Conservation (phyloP, 2,329 filamentous ascomycete genomes). For the Monascus ruber region DNA sequence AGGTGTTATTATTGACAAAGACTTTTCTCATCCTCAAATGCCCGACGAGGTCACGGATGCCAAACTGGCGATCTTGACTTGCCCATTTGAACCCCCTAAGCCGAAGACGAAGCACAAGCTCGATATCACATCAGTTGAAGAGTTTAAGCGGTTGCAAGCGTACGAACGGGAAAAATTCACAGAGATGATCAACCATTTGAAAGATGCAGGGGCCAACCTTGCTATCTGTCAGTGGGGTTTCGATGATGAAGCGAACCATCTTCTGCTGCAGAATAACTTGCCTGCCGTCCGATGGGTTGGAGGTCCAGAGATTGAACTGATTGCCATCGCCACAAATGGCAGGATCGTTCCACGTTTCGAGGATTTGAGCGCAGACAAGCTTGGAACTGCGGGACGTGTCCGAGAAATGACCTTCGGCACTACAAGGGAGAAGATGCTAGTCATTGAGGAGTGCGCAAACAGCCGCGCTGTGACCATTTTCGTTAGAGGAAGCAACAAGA, state of each 20-base stretch:
- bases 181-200: slow-evolving; percentile 98
- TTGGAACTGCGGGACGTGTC: slow-evolving; percentile 80
- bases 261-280: slow-evolving; percentile 89
- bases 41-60: slow-evolving; percentile 88
- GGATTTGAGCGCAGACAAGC: slow-evolving; percentile 80
- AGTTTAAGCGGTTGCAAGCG: slow-evolving; percentile 94
- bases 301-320: slow-evolving; percentile 94
- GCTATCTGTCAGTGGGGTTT: slow-evolving; percentile 99
- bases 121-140: slow-evolving; percentile 91
- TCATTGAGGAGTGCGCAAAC: slow-evolving; percentile 98
- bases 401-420: slow-evolving; percentile 95
- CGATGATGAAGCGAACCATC: slow-evolving; percentile 96
- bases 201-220: slow-evolving; percentile 90
- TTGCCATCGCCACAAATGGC: slow-evolving; percentile 96
- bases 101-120: slow-evolving; percentile 99
- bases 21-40: slow-evolving; percentile 99
- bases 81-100: slow-evolving; percentile 96
- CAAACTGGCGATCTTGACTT: slow-evolving; percentile 94
- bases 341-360: slow-evolving; percentile 96
- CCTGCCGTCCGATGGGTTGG: slow-evolving; percentile 97
- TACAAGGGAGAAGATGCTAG: slow-evolving; percentile 97
- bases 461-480: slow-evolving; percentile 93
- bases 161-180: slow-evolving; percentile 95
- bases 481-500: slow-evolving; percentile 97
- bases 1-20: slow-evolving; percentile 98